phyloP scores from a whole-genome alignment of 1,139 yeast species.

The Pneumocystis carinii region DNA sequence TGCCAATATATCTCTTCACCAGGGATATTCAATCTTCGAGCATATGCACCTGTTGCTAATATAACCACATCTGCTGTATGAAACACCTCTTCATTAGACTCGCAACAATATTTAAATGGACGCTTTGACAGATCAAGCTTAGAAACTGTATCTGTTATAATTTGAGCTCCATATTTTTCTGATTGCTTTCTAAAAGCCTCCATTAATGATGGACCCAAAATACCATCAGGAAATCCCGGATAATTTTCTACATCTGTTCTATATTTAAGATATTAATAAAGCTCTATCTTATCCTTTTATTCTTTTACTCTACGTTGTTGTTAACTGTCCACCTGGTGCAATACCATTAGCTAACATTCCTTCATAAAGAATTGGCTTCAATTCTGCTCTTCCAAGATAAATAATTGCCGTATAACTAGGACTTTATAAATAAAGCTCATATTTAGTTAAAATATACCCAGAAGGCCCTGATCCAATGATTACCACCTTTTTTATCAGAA shows the following conservation, averaged over 20 bases:
- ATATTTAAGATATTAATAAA: background rate
- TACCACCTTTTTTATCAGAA: background rate
- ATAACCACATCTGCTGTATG: conserved; percentile 83
- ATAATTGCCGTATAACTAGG: conserved; percentile 97
- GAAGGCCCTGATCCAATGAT: conserved; percentile 4
- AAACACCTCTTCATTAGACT: conserved; percentile 51
- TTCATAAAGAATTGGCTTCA: conserved; percentile 82
- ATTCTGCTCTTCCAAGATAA: conserved; percentile 88
- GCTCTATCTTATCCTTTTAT: background rate
- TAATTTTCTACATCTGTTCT: conserved; percentile 58
- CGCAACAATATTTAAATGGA: conserved; percentile 95
- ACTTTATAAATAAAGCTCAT: background rate
- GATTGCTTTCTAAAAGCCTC: conserved; percentile 86
- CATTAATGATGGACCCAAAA: conserved; percentile 76
- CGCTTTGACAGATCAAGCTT: conserved; percentile 71
- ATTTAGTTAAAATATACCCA: background rate
- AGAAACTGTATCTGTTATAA: conserved; percentile 84
- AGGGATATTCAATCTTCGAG: conserved; percentile 80
- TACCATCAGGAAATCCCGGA: conserved; percentile 96
- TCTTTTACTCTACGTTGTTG: conserved; percentile 70
- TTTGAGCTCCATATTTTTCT: conserved; percentile 72
- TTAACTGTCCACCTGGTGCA: conserved; percentile 97
- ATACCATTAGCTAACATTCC: conserved; percentile 85
- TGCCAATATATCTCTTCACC: conserved; percentile 99
- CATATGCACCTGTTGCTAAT: conserved; percentile 94